Conservation (phyloP, 1,284 basidiomycete genomes). For the Afroboletus lepidellus region DNA sequence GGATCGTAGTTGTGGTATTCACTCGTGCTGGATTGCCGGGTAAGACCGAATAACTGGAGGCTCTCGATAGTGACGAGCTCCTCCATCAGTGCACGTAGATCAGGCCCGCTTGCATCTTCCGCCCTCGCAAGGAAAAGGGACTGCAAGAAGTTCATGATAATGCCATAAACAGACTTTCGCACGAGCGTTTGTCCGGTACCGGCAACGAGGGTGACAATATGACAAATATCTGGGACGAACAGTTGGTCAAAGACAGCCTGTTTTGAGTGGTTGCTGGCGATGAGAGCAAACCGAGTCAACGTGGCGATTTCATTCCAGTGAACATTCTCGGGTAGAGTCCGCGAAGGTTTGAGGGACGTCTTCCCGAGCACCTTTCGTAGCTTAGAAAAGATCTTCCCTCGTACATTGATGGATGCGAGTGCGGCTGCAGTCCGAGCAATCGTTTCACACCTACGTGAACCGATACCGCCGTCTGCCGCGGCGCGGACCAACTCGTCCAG, state of each 20-base stretch:
- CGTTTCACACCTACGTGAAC: slow-evolving; percentile 71
- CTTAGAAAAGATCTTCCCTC: slow-evolving; percentile 75
- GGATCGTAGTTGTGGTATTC: slow-evolving; percentile 61
- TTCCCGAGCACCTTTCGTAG: slow-evolving; percentile 78
- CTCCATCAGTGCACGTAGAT: slow-evolving; percentile 60
- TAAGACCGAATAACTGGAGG: slow-evolving; percentile 74
- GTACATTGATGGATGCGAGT: slow-evolving; percentile 73
- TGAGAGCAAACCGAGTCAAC: slow-evolving; percentile 69
- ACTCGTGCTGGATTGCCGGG: slow-evolving; percentile 55
- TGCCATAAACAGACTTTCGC: slow-evolving; percentile 78
- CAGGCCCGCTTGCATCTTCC: slow-evolving; percentile 57
- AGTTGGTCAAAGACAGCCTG: slow-evolving; percentile 68
- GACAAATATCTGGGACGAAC: slow-evolving; percentile 79
- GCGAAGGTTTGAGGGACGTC: slow-evolving; percentile 63
- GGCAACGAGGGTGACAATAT: slow-evolving; percentile 73
- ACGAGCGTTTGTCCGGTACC: slow-evolving; percentile 73
- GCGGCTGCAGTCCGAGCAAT: slow-evolving; percentile 74
- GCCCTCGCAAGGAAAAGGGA: slow-evolving; percentile 60
- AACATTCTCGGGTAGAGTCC: slow-evolving; percentile 64
- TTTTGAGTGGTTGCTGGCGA: slow-evolving; percentile 67
- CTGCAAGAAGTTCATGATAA: slow-evolving; percentile 80
- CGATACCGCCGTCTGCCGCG: slow-evolving; percentile 78
- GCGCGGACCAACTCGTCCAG: slow-evolving; percentile 77
- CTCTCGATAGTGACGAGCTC: slow-evolving; percentile 57
- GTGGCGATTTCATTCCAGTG: slow-evolving; percentile 86